phyloP scores from a whole-genome alignment of 345 rosid genomes.

The Arabidopsis suecica region DNA sequence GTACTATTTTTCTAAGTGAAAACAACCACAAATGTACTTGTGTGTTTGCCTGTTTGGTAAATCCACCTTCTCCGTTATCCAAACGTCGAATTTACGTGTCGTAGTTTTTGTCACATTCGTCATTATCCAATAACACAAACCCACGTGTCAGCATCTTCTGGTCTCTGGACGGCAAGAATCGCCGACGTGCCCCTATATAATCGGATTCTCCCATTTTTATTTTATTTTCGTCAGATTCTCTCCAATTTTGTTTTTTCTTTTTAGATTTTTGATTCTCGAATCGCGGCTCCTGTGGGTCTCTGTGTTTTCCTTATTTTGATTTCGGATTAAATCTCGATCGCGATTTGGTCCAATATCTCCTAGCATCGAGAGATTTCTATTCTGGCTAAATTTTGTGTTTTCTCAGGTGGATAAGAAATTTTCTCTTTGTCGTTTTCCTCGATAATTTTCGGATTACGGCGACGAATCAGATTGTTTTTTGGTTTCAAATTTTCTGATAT shows the following conservation, averaged over 20 bases:
- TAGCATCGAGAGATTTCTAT: conserved; percentile 8
- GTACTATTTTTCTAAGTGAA: not conserved
- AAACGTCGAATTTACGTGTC: conserved; percentile 20
- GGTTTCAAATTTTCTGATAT: not conserved
- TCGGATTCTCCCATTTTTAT: conserved; percentile 26
- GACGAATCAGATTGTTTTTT: conserved; percentile 4
- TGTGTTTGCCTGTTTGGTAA: not conserved
- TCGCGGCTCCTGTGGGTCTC: conserved; percentile 31
- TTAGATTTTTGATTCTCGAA: not conserved
- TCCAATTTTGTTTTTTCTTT: not conserved
- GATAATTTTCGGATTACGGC: not conserved
- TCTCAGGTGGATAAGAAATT: conserved; percentile 34
- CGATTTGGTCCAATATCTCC: conserved; percentile 26
- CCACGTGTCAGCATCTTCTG: conserved; percentile 23
- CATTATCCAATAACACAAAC: not conserved
- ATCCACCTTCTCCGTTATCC: not conserved
- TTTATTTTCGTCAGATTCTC: conserved; percentile 11
- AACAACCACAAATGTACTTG: not conserved
- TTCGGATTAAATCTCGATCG: not conserved
- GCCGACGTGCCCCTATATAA: conserved; percentile 44
- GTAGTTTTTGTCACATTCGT: not conserved
- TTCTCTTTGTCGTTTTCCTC: conserved; percentile 32
- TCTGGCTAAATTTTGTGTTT: not conserved
- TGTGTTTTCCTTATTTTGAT: conserved; percentile 9
- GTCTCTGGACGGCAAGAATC: conserved; percentile 51